Evolutionary conservation across 768 basidiomycete genomes (phyloP).

Genomic region (Boletellus ananas): DNA sequence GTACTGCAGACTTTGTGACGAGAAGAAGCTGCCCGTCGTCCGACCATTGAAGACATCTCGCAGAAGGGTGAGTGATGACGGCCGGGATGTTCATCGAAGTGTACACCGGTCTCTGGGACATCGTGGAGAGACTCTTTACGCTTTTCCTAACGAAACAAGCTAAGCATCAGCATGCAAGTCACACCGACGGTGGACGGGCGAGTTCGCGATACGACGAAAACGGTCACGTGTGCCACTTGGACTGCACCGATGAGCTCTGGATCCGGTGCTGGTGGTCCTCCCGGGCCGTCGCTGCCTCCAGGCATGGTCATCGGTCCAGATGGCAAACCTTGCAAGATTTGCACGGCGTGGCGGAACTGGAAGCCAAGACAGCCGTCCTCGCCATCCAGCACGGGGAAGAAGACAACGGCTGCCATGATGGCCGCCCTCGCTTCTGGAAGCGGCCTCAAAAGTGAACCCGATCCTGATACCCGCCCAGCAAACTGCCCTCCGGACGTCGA

Average conservation of each 20-base stretch:
- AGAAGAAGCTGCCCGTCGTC: conserved; percentile 70
- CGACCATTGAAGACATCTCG: conserved; percentile 65
- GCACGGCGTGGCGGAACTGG: conserved; percentile 77
- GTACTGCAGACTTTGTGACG: conserved; percentile 59
- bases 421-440: conserved; percentile 31
- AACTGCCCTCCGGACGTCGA: conserved; percentile 91
- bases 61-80: conserved; percentile 55
- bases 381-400: conserved; percentile 26
- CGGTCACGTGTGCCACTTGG: conserved; percentile 16
- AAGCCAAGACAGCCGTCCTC: conserved; percentile 39
- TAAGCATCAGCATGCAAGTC: background rate
- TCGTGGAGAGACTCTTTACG: background rate
- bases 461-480: conserved; percentile 41
- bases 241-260: conserved; percentile 9
- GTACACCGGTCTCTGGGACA: conserved; percentile 35
- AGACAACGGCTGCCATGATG: conserved; percentile 33
- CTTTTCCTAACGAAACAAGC: background rate
- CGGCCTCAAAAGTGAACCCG: conserved; percentile 25
- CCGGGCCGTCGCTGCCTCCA: conserved; percentile 50
- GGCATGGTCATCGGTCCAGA: conserved; percentile 89
- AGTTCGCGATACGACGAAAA: background rate
- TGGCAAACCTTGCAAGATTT: conserved; percentile 94
- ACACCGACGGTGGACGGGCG: background rate
- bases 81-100: conserved; percentile 57
- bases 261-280: background rate